Evolutionary conservation across 192 early-diverging fungal genomes (phyloP), one percentile per base, ranked within the genome.

Genomic region (Diversispora epigaea): DNA sequence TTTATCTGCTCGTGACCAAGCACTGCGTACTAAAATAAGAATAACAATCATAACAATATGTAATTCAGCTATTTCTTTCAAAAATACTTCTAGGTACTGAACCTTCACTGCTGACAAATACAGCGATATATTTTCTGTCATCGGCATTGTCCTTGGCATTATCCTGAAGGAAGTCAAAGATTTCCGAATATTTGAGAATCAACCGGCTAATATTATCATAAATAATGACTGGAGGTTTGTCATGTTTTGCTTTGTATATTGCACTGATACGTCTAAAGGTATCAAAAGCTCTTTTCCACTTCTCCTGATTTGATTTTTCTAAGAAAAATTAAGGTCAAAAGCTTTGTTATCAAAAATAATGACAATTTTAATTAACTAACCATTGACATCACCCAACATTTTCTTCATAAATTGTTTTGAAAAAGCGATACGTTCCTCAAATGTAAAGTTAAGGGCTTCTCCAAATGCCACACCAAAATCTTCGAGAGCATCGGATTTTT

Each of bases 21-120:
- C 25, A 32, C 25, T 32, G 25, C 25, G 25, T 32, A 1, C 25
- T 32, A 32, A 32, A 4, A 19, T 19, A 55, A 19, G 19, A 55
- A n/a, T 7, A 19, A n/a, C n/a, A n/a, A n/a, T n/a, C n/a, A n/a
- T n/a, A n/a, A n/a, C 4, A 7, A 4, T 55, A 12, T 55, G 54
- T 55, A 55, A 55, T 4, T 55, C 6, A 19, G 4, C n/a, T n/a
- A 55, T 7, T 55, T 15, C 19, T 55, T 55, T 55, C 0, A 19
- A 6, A 14, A 55, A 2, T 19, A 55, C 46, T 60, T 50, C 40
- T 0, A 4, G 60, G 60, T 0, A 75, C 22, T 8, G 39, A 50
- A 32, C 60, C 73, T 62, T 75, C 73, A 44, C 73, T 75, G n/a
- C n/a, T 49, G 45, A 75, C 61, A 62, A 75, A 75, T n/a, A 75